phyloP scores from a whole-genome alignment of 306 rosid species.

The Rubus idaeus region DNA sequence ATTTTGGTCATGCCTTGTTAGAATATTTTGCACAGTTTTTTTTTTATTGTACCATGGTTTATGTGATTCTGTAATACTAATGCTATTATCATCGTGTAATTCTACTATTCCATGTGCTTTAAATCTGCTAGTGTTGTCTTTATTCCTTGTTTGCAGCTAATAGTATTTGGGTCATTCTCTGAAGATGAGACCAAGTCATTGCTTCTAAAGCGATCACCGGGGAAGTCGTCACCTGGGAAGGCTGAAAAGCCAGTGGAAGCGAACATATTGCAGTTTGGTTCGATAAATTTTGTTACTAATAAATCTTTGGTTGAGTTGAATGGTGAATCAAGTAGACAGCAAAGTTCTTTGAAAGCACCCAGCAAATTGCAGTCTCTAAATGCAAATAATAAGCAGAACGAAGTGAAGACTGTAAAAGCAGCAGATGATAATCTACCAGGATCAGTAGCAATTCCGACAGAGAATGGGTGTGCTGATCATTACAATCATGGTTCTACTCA shows the following conservation, averaged over 20 bases:
- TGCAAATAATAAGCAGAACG: slow-evolving; percentile 38
- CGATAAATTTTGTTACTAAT: slow-evolving; percentile 40
- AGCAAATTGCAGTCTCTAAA: slow-evolving; percentile 22
- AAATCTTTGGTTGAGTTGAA: slow-evolving; percentile 16
- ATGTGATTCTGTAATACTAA: background rate
- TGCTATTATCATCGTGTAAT: background rate
- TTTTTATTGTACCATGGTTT: background rate
- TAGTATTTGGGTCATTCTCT: slow-evolving; percentile 83
- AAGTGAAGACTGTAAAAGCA: slow-evolving; percentile 30
- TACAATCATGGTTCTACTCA: slow-evolving; percentile 11
- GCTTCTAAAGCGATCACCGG: slow-evolving; percentile 45
- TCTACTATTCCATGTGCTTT: background rate
- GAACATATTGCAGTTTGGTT: slow-evolving; percentile 68
- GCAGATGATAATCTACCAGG: slow-evolving; percentile 24
- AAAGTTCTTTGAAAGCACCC: slow-evolving; percentile 31
- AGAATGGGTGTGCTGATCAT: slow-evolving; percentile 48
- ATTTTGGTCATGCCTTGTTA: too few species aligned
- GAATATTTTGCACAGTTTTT: background rate
- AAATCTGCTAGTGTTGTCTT: background rate
- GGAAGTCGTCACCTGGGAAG: slow-evolving; percentile 39
- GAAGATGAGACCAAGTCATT: slow-evolving; percentile 83
- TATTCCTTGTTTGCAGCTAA: slow-evolving; percentile 33
- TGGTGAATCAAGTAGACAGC: slow-evolving; percentile 34
- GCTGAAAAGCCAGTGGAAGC: slow-evolving; percentile 47
- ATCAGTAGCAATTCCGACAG: slow-evolving; percentile 33